Base-by-base conservation (phyloP, 352 stramenopile genomes). In the Phytophthora lateralis region DNA sequence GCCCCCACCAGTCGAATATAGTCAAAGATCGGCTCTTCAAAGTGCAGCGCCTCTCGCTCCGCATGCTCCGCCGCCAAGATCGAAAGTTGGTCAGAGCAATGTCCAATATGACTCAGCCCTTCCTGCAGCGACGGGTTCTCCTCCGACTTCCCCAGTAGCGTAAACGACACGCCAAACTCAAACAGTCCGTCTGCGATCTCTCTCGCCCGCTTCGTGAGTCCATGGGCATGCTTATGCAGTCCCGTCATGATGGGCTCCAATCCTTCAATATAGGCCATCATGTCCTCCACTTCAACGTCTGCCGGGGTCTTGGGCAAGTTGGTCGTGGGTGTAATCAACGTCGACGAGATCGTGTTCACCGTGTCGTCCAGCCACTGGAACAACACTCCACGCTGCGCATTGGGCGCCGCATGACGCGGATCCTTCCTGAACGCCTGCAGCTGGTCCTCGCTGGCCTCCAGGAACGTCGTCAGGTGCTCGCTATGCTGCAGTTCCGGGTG, bases 101-200 rank as follows among this genome's bases (percentile, higher is more conserved):
- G 76, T 34, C 96, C 96, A 60, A 99, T 91, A 46, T 98, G 81
- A 42, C 82, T 83, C 26, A 99, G 71, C 15, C 91, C 96, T 65
- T 94, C 83, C 43, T 98, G 95, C 29, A 99, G 69, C 44, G 85
- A 95, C 60, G 90, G 80, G 29, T 94, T 96, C 53, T 98, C 96
- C 60, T 96, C 86, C 0, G 90, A 93, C 56, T 98, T 97, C 21
- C 94, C 95, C 7, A 99, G 68, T 35, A 98, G 73, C 63, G 97
- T 97, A 68, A 98, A 98, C 30, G 96, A 89, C 30, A 98, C 84
- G 18, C 96, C 96, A 75, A 98, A 98, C 73, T 99, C 96, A 68
- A 98, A 98, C 1, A 98, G 69, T 14, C 95, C 96, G 53, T 98
- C 96, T 2, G 96, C 94, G 52, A 98, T 98, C 80, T 98, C 96